Evolutionary conservation across 768 basidiomycete species (phyloP).

Genomic region (Suillus subalutaceus): DNA sequence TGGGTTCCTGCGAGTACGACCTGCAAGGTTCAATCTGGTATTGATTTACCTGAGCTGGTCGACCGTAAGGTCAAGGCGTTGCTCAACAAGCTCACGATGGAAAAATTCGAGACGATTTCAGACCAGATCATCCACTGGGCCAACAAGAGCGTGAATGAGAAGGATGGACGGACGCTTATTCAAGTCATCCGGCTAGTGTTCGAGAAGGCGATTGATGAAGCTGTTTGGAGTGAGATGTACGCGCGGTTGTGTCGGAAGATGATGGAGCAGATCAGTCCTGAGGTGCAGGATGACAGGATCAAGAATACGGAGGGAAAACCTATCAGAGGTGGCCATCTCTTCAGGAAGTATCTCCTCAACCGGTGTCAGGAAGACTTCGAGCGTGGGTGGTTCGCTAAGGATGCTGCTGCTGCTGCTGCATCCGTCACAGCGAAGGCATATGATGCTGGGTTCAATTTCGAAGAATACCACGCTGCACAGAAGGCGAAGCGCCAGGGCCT

Average conservation of each 20-base stretch:
- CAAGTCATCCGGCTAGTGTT: conserved; percentile 96
- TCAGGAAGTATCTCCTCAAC: conserved; percentile 96
- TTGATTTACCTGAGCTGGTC: conserved; percentile 80
- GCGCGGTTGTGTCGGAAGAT: conserved; percentile 93
- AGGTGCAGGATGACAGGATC: conserved; percentile 89
- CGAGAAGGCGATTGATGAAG: conserved; percentile 97
- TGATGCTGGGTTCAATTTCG: conserved; percentile 84
- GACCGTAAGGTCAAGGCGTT: conserved; percentile 90
- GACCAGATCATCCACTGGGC: conserved; percentile 95
- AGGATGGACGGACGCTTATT: conserved; percentile 90
- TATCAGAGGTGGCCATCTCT: conserved; percentile 91
- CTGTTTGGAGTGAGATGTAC: conserved; percentile 97
- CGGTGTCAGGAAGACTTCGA: conserved; percentile 98
- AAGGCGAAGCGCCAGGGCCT: conserved; percentile 98
- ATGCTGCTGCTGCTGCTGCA: conserved; percentile 79
- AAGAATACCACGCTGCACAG: conserved; percentile 95
- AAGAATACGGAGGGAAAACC: conserved; percentile 80
- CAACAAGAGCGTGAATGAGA: conserved; percentile 90
- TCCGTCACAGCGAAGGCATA: conserved; percentile 84
- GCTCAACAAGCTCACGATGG: conserved; percentile 96
- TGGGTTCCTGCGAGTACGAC: conserved; percentile 62
- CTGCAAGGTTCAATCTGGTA: conserved; percentile 49
- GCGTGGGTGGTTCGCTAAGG: conserved; percentile 90
- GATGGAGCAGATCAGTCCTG: conserved; percentile 89
- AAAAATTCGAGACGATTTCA: conserved; percentile 95